Conservation (phyloP, 257 asterid species). For the Solanum boliviense region DNA sequence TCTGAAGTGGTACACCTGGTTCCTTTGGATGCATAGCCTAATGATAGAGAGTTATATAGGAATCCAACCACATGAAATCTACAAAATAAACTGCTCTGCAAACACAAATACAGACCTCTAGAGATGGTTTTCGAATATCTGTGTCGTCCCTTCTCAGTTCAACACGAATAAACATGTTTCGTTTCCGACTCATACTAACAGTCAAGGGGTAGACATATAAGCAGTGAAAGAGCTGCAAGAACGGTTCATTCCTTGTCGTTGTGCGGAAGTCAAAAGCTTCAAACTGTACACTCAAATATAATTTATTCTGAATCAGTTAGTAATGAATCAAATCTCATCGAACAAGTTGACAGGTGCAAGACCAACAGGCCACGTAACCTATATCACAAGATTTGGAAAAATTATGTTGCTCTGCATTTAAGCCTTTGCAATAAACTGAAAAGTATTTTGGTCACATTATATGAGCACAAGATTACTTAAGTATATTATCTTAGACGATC, state of each 20-base stretch:
- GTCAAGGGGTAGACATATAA: constrained; percentile 91
- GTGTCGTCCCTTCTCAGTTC: constrained; percentile 87
- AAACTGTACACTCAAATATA: constrained; percentile 42
- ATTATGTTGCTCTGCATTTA: neutral
- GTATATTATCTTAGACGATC: neutral
- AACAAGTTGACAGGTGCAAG: neutral
- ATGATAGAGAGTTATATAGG: constrained; percentile 9
- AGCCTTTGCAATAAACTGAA: neutral
- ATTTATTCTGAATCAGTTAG: neutral
- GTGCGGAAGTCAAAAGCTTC: constrained; percentile 98
- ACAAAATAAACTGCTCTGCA: constrained; percentile 13
- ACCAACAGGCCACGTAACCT: neutral
- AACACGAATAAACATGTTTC: constrained; percentile 88
- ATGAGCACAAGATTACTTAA: neutral
- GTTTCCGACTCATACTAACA: constrained; percentile 82
- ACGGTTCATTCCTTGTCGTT: constrained; percentile 93
- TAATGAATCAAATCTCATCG: neutral
- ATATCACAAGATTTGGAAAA: neutral
- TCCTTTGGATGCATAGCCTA: constrained; percentile 94
- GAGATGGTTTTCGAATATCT: constrained; percentile 62
- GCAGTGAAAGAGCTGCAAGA: constrained; percentile 94
- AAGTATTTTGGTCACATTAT: neutral
- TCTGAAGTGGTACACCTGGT: constrained; percentile 61
- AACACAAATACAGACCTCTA: constrained; percentile 59
- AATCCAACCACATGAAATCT: constrained; percentile 13